phyloP scores from a whole-genome alignment of 2,329 filamentous ascomycete genomes.

The Metarhizium robertsii region DNA sequence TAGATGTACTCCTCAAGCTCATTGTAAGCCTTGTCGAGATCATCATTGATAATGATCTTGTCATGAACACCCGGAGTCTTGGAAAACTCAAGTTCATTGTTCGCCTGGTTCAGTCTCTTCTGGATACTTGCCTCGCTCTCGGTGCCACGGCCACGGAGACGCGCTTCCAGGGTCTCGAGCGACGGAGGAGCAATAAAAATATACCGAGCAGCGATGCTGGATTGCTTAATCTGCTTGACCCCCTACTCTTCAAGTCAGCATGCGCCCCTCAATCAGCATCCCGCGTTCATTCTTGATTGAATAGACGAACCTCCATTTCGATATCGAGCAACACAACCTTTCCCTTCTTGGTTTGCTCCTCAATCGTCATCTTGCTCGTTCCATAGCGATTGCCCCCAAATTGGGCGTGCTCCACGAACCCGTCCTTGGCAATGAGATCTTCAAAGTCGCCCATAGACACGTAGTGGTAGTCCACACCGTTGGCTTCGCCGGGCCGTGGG shows the following conservation, averaged over 20 bases:
- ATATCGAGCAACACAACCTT: slow-evolving; percentile 82
- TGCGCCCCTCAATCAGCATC: background rate
- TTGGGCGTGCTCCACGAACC: slow-evolving; percentile 78
- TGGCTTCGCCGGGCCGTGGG: slow-evolving; percentile 64
- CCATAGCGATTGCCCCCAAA: slow-evolving; percentile 86
- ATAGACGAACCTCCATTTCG: slow-evolving; percentile 71
- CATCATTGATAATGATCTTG: slow-evolving; percentile 29
- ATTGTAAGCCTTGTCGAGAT: slow-evolving; percentile 42
- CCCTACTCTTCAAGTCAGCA: slow-evolving; percentile 31
- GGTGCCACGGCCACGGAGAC: slow-evolving; percentile 67
- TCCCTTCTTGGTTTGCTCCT: slow-evolving; percentile 61
- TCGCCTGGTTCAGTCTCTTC: slow-evolving; percentile 62
- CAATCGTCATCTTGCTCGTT: slow-evolving; percentile 70
- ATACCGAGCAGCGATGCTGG: slow-evolving; percentile 65
- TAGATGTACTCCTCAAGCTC: slow-evolving; percentile 44
- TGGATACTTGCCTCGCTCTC: slow-evolving; percentile 64
- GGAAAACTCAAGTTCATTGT: slow-evolving; percentile 64
- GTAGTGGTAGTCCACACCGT: slow-evolving; percentile 78
- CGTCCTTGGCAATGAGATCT: slow-evolving; percentile 54
- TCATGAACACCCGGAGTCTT: slow-evolving; percentile 49
- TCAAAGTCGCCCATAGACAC: slow-evolving; percentile 58
- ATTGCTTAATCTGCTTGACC: slow-evolving; percentile 84
- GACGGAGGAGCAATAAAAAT: slow-evolving; percentile 78
- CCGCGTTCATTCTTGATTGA: background rate
- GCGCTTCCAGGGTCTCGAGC: slow-evolving; percentile 61